Conservation (phyloP, 2,329 filamentous ascomycete species). For the Chrysoporthe austroafricana region DNA sequence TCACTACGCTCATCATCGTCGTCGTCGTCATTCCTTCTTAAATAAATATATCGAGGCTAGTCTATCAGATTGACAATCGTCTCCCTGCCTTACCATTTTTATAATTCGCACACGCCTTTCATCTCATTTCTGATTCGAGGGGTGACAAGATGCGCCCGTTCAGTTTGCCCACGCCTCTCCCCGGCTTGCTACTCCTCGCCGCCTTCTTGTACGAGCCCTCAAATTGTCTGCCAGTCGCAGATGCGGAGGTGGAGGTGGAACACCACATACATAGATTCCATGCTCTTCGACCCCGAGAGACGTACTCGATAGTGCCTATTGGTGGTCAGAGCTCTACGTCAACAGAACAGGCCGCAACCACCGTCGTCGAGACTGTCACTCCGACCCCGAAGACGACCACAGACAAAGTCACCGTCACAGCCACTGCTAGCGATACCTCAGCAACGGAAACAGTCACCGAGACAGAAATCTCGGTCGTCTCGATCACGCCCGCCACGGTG, state of each 20-base stretch:
- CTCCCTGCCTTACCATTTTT: not conserved
- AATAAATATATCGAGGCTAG: not conserved
- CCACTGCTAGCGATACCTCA: not conserved
- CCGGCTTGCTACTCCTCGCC: conserved; percentile 12
- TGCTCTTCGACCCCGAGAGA: conserved; percentile 19
- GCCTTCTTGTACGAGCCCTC: conserved; percentile 8
- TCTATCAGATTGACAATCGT: not conserved
- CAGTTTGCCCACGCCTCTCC: conserved; percentile 9
- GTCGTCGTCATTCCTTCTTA: not conserved
- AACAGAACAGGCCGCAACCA: conserved; percentile 9
- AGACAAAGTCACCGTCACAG: conserved; percentile 11
- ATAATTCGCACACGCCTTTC: not conserved
- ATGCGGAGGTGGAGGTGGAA: not conserved
- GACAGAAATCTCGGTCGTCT: conserved; percentile 21
- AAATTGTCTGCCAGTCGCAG: conserved; percentile 16
- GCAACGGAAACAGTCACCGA: conserved; percentile 17
- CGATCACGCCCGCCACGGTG: conserved; percentile 17
- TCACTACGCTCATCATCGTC: not conserved
- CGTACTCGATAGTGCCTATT: conserved; percentile 28
- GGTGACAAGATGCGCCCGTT: not conserved
- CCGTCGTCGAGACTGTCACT: conserved; percentile 17
- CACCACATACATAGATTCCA: conserved; percentile 13
- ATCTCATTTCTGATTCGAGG: not conserved
- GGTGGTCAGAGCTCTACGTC: conserved; percentile 22
- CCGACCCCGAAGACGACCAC: conserved; percentile 10